A percentile compares a stretch with the other conserved stretches of the same genome.
These are phyloP conservation scores for Podospora tetraspora DNA, from an alignment of 495 filamentous ascomycete species.

Conservation along the genomic window DNA sequence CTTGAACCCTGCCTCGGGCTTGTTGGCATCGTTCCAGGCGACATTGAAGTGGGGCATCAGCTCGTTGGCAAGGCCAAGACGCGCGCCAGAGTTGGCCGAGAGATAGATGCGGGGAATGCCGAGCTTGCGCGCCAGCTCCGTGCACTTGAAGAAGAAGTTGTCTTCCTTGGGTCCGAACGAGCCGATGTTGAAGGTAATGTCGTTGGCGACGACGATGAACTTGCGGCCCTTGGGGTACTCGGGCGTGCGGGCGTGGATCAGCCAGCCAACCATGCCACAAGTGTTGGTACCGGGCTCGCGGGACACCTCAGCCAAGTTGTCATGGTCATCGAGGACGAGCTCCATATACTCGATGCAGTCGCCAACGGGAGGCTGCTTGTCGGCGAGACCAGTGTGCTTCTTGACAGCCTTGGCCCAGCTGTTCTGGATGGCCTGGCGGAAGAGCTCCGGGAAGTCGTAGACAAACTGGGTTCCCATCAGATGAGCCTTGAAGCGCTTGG, in stretches of 20 bases:
- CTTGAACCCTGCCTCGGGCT: slow-evolving; percentile 90
- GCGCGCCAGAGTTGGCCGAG: slow-evolving; percentile 98
- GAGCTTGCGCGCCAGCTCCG: slow-evolving; percentile 84
- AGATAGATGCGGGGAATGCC: slow-evolving; percentile 96
- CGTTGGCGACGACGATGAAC: slow-evolving; percentile 96
- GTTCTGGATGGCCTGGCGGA: slow-evolving; percentile 96
- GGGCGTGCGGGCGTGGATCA: slow-evolving; percentile 94
- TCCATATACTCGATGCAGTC: slow-evolving; percentile 96
- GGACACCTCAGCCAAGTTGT: slow-evolving; percentile 85
- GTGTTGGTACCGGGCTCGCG: slow-evolving; percentile 92
- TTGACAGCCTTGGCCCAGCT: slow-evolving; percentile 72
- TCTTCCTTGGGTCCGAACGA: slow-evolving; percentile 96
- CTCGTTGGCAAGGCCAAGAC: slow-evolving; percentile 94
- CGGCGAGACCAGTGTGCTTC: slow-evolving; percentile 64
- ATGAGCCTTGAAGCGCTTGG: slow-evolving; percentile 98
- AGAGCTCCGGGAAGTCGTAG: slow-evolving; percentile 99
- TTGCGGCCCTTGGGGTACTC: slow-evolving; percentile 90
- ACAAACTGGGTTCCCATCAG: slow-evolving; percentile 99
- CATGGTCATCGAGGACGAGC: slow-evolving; percentile 87
- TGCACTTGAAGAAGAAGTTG: slow-evolving; percentile 98
- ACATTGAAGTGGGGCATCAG: slow-evolving; percentile 94
- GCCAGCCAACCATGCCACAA: slow-evolving; percentile 97
- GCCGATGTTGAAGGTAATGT: slow-evolving; percentile 98
- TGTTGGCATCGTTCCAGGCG: slow-evolving; percentile 83
- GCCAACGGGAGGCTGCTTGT: slow-evolving; percentile 75